A percentile compares a stretch with the other conserved stretches of the same genome.
Conservation (phyloP, 1,284 basidiomycete species). For the Cryptococcus maquisensis region DNA sequence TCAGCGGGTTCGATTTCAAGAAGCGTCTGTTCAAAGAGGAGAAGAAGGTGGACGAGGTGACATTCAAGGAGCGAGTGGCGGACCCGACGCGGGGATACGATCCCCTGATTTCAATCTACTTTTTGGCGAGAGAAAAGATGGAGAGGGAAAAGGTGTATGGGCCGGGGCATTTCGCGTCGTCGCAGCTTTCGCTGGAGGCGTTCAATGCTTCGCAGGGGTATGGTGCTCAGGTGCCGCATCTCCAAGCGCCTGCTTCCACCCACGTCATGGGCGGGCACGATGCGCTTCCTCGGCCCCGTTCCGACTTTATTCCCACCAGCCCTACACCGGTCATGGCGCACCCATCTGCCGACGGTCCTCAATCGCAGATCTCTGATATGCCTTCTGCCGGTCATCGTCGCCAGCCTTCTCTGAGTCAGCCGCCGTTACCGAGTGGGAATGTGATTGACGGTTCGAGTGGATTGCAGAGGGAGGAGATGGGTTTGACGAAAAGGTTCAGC, state of each 20-base stretch:
- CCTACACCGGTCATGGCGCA: slow-evolving; percentile 42
- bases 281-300: slow-evolving; percentile 53
- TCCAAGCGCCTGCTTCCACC: slow-evolving; percentile 70
- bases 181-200: slow-evolving; percentile 59
- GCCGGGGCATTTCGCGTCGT: slow-evolving; percentile 87
- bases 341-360: slow-evolving; percentile 41
- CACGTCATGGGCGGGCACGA: slow-evolving; percentile 42
- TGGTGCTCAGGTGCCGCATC: slow-evolving; percentile 70
- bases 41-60: slow-evolving; percentile 42
- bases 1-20: slow-evolving; percentile 90
- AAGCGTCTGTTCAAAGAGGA: slow-evolving; percentile 78
- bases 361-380: slow-evolving; percentile 37
- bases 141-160: slow-evolving; percentile 92
- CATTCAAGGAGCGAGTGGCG: slow-evolving; percentile 39
- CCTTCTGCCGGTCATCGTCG: slow-evolving; percentile 44
- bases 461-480: not conserved
- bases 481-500: slow-evolving; percentile 23
- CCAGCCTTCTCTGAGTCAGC: slow-evolving; percentile 57
- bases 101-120: slow-evolving; percentile 94
- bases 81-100: slow-evolving; percentile 94
- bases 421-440: slow-evolving; percentile 9
- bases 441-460: not conserved
- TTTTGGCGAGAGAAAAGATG: slow-evolving; percentile 88
- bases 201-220: slow-evolving; percentile 53
- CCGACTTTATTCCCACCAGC: slow-evolving; percentile 30